These are phyloP conservation scores for Ustilago nuda DNA, from an alignment of 1,284 basidiomycete genomes.

Conservation along the genomic window DNA sequence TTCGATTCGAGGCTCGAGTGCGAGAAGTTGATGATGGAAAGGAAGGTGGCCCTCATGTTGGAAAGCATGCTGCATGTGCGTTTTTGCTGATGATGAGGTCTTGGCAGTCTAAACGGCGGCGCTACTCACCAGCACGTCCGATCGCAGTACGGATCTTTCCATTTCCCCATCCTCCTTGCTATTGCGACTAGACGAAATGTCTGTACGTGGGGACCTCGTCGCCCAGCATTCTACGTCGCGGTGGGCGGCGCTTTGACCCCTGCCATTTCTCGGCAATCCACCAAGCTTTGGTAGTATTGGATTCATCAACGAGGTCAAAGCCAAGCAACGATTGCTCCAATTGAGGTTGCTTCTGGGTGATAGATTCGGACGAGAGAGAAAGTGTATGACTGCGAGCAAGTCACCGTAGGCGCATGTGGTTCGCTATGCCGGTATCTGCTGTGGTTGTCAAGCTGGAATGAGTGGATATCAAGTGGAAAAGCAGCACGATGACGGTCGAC, in stretches of 20 bases:
- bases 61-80: background rate
- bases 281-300: background rate
- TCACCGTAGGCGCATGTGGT: slow-evolving; percentile 3
- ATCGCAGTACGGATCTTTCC: slow-evolving; percentile 3
- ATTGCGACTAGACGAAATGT: too few relatives aligned
- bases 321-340: too few relatives aligned
- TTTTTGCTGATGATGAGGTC: background rate
- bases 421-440: background rate
- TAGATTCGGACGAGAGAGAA: background rate
- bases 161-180: background rate
- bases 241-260: slow-evolving; percentile 11
- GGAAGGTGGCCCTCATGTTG: background rate
- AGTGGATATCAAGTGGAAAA: background rate
- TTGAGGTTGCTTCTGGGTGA: background rate
- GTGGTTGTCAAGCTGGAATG: background rate
- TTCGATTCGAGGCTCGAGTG: background rate
- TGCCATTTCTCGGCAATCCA: slow-evolving; percentile 10
- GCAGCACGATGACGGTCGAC: slow-evolving; percentile 16
- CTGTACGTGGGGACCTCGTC: too few relatives aligned
- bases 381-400: background rate
- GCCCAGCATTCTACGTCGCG: background rate
- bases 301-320: too few relatives aligned
- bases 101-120: background rate
- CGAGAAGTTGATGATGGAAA: background rate
- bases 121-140: background rate